These are phyloP conservation scores for Erythrobasidium yunnanense DNA, from an alignment of 768 basidiomycete species.

Conservation along the genomic window DNA sequence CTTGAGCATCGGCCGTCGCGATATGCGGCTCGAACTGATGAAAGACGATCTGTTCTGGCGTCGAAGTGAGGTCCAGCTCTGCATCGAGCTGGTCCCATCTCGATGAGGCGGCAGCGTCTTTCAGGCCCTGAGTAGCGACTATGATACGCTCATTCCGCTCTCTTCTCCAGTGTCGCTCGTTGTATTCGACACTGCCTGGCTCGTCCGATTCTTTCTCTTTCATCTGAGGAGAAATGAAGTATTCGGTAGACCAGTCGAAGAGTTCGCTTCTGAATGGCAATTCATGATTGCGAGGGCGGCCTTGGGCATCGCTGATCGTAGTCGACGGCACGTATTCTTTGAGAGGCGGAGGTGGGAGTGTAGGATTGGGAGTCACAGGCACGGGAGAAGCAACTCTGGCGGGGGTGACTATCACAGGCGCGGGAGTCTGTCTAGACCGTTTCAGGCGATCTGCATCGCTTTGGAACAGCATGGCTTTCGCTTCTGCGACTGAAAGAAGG, in stretches of 20 bases:
- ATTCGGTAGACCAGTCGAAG: slow-evolving; percentile 93
- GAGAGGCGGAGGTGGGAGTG: neutral
- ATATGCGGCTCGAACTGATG: slow-evolving; percentile 87
- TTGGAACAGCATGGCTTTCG: slow-evolving; percentile 1
- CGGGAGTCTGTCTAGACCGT: slow-evolving; percentile 6
- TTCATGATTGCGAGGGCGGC: slow-evolving; percentile 6
- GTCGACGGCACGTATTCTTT: neutral
- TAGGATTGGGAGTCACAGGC: slow-evolving; percentile 1
- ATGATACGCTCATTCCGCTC: slow-evolving; percentile 74
- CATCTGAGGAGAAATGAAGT: slow-evolving; percentile 98
- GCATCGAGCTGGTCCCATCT: slow-evolving; percentile 43
- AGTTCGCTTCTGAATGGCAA: slow-evolving; percentile 81
- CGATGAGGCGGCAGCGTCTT: slow-evolving; percentile 60
- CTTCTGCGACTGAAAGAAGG: neutral
- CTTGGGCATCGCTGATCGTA: neutral
- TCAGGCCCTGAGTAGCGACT: slow-evolving; percentile 58
- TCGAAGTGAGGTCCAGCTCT: slow-evolving; percentile 41
- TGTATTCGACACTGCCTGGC: slow-evolving; percentile 84
- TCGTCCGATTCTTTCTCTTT: slow-evolving; percentile 89
- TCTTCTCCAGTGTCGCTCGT: slow-evolving; percentile 89
- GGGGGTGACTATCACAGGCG: slow-evolving; percentile 7
- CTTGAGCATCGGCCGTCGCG: slow-evolving; percentile 69
- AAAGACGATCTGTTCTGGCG: slow-evolving; percentile 60
- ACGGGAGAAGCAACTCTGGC: neutral
- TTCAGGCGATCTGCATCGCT: slow-evolving; percentile 4